Evolutionary conservation across 139 green algal species (phyloP).

Genomic region (Coelastrella sp.): DNA sequence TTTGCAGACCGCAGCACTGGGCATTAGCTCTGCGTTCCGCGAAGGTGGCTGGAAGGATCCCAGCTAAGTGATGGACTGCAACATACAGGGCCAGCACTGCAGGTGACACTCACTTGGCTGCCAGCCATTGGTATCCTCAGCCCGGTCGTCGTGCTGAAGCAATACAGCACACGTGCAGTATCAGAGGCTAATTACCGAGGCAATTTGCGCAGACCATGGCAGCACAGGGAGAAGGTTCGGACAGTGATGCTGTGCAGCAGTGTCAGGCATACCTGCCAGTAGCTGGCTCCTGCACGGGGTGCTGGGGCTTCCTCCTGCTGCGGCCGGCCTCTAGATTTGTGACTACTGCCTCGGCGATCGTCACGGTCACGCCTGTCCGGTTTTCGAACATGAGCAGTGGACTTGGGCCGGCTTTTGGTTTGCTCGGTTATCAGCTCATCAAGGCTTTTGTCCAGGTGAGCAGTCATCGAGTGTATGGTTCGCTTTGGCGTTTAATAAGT

Average conservation of each 20-base stretch:
- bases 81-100: not conserved
- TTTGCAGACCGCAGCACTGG: too few species aligned
- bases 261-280: constrained; percentile 22
- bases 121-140: not conserved
- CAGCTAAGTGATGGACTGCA: not conserved
- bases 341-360: not conserved
- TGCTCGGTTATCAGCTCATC: constrained; percentile 11
- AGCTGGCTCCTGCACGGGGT: not conserved
- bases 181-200: too few species aligned
- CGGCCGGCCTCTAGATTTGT: not conserved
- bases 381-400: not conserved
- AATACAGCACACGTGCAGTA: not conserved
- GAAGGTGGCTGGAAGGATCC: too few species aligned
- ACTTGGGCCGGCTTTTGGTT: constrained; percentile 6
- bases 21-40: too few species aligned
- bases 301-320: not conserved
- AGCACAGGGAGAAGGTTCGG: too few species aligned
- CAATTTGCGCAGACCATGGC: too few species aligned
- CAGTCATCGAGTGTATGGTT: not conserved
- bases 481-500: too few species aligned
- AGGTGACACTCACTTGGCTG: not conserved
- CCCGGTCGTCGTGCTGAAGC: constrained; percentile 27
- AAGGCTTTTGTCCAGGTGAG: constrained; percentile 17
- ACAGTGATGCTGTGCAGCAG: not conserved
- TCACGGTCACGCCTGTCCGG: not conserved